These are phyloP conservation scores for Salix purpurea DNA, from an alignment of 345 rosid genomes.

Conservation along the genomic window DNA sequence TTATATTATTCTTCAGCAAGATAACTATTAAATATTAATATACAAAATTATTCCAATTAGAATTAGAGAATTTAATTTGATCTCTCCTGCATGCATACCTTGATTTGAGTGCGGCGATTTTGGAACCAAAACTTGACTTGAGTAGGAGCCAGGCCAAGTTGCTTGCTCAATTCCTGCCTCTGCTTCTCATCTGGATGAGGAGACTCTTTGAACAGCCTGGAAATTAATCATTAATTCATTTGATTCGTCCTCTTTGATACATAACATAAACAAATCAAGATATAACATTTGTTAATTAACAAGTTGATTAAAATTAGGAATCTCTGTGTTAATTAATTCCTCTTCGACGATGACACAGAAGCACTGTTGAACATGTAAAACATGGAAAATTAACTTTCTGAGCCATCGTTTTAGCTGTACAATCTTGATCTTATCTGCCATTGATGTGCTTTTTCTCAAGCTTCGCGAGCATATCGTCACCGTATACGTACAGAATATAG, in stretches of 20 bases:
- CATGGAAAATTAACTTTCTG: conserved; percentile 17
- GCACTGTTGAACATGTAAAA: neutral
- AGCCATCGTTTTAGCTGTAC: conserved; percentile 19
- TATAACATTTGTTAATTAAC: neutral
- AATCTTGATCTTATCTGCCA: conserved; percentile 17
- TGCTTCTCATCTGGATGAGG: conserved; percentile 99
- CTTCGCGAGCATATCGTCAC: neutral
- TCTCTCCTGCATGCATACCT: conserved; percentile 40
- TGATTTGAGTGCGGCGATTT: conserved; percentile 94
- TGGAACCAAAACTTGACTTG: conserved; percentile 99
- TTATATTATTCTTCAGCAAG: neutral
- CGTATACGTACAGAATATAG: neutral
- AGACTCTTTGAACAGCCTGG: conserved; percentile 89
- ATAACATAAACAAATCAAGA: too few relatives aligned
- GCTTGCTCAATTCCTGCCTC: conserved; percentile 89
- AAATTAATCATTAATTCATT: neutral
- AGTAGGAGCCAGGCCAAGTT: conserved; percentile 87
- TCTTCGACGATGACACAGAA: neutral
- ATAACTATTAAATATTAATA: neutral
- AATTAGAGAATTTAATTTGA: neutral
- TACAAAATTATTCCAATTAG: too few relatives aligned
- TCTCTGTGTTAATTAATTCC: neutral
- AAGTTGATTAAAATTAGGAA: neutral
- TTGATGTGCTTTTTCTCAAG: conserved; percentile 2
- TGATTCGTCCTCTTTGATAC: neutral